Conservation (phyloP, 2,329 filamentous ascomycete species). For the Cryoendolithus antarcticus region DNA sequence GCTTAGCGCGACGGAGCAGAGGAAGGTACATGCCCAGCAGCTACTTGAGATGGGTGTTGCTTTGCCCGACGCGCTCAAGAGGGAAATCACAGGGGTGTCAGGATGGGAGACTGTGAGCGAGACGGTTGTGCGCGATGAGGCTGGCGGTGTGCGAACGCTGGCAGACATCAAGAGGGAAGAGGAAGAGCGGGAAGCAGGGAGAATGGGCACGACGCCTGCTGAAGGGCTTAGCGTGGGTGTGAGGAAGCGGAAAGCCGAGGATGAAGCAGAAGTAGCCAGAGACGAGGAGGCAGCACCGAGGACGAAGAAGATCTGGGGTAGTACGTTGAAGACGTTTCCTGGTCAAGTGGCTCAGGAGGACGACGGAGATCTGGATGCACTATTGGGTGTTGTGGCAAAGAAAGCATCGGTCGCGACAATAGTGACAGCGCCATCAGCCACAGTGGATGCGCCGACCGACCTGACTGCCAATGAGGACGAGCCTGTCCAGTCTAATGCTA, state of each 20-base stretch:
- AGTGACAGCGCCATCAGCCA: neutral
- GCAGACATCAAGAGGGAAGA: conserved; percentile 35
- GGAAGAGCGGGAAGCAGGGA: conserved; percentile 16
- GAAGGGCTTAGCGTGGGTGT: conserved; percentile 34
- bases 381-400: conserved; percentile 30
- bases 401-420: conserved; percentile 7
- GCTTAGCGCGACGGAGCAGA: conserved; percentile 48
- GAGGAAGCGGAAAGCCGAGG: conserved; percentile 49
- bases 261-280: conserved; percentile 45
- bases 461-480: neutral
- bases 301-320: conserved; percentile 30
- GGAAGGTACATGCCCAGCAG: conserved; percentile 76
- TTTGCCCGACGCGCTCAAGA: conserved; percentile 65
- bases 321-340: conserved; percentile 33
- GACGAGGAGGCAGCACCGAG: conserved; percentile 29
- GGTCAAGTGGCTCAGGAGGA: conserved; percentile 35
- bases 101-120: conserved; percentile 67
- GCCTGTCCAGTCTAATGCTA: no score
- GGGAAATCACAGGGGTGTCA: conserved; percentile 75
- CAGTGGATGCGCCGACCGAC: neutral
- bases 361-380: conserved; percentile 49
- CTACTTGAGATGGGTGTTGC: conserved; percentile 76
- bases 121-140: conserved; percentile 19
- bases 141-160: conserved; percentile 20
- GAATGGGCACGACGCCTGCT: neutral